These are phyloP conservation scores for Vicia faba DNA, from an alignment of 306 rosid species.

Conservation along the genomic window DNA sequence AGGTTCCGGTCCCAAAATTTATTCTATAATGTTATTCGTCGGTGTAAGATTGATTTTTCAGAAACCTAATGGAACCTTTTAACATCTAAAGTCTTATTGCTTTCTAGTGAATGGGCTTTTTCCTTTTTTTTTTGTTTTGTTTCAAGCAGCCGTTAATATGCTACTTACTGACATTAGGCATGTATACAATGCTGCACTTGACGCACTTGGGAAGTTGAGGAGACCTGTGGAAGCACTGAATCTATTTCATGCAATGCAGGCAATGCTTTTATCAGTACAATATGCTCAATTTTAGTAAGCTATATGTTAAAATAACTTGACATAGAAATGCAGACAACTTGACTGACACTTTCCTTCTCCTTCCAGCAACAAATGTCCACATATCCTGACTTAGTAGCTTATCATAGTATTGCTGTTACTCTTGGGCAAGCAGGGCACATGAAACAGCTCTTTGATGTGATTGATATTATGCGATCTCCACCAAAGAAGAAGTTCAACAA, in stretches of 20 bases:
- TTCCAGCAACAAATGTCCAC: slow-evolving; percentile 89
- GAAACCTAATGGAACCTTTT: slow-evolving; percentile 6
- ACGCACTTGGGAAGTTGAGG: slow-evolving; percentile 87
- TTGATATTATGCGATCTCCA: slow-evolving; percentile 82
- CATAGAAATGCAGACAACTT: slow-evolving; percentile 30
- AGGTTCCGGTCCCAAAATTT: slow-evolving; percentile 26
- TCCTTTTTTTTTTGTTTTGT: not conserved
- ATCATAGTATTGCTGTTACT: slow-evolving; percentile 82
- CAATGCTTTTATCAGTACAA: slow-evolving; percentile 36
- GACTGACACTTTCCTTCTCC: slow-evolving; percentile 39
- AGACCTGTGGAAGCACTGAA: slow-evolving; percentile 94
- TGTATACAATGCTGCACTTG: slow-evolving; percentile 81
- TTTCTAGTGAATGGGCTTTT: slow-evolving; percentile 21
- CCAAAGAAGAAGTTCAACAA: slow-evolving; percentile 79
- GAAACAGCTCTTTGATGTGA: slow-evolving; percentile 90
- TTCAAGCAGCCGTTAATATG: slow-evolving; percentile 23
- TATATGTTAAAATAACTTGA: slow-evolving; percentile 25
- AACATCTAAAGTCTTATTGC: slow-evolving; percentile 21
- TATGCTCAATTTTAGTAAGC: slow-evolving; percentile 33
- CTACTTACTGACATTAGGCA: slow-evolving; percentile 50
- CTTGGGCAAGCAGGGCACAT: slow-evolving; percentile 95
- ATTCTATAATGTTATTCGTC: slow-evolving; percentile 22
- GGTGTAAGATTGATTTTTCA: slow-evolving; percentile 19
- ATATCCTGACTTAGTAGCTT: slow-evolving; percentile 90
- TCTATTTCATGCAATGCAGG: slow-evolving; percentile 83